Evolutionary conservation across 139 green algal species (phyloP).

Genomic region (Closterium sp.): DNA sequence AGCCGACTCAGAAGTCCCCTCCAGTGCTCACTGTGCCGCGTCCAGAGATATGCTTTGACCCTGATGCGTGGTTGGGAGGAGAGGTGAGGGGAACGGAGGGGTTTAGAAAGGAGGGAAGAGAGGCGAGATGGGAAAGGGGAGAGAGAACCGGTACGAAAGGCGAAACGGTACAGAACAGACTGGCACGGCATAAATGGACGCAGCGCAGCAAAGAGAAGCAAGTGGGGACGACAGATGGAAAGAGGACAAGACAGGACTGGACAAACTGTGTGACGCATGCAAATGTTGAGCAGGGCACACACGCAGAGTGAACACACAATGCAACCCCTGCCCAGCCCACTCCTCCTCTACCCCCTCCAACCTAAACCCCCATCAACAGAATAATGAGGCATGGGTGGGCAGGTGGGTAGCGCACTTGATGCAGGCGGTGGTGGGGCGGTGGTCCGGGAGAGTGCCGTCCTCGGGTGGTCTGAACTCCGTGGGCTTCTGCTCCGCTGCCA

Average conservation of each 20-base stretch:
- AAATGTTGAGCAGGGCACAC: too few species aligned
- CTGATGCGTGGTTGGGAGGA: not conserved
- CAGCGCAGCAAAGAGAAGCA: not conserved
- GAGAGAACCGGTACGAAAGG: too few species aligned
- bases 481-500: conserved; percentile 40
- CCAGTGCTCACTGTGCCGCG: conserved; percentile 11
- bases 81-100: too few species aligned
- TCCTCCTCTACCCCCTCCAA: not conserved
- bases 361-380: not conserved
- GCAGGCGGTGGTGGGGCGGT: conserved; percentile 43
- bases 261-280: too few species aligned
- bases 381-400: not conserved
- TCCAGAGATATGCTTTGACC: conserved; percentile 37
- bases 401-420: not conserved
- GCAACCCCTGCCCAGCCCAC: too few species aligned
- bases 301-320: too few species aligned
- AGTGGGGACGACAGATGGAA: not conserved
- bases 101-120: not conserved
- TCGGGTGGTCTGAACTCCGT: conserved; percentile 42
- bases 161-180: too few species aligned
- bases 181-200: too few species aligned
- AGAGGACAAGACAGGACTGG: not conserved
- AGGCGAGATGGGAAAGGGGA: not conserved
- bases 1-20: too few species aligned
- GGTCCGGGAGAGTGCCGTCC: conserved; percentile 32